phyloP scores from a whole-genome alignment of 1,139 yeast species.

The Waltiozyma sp. region DNA sequence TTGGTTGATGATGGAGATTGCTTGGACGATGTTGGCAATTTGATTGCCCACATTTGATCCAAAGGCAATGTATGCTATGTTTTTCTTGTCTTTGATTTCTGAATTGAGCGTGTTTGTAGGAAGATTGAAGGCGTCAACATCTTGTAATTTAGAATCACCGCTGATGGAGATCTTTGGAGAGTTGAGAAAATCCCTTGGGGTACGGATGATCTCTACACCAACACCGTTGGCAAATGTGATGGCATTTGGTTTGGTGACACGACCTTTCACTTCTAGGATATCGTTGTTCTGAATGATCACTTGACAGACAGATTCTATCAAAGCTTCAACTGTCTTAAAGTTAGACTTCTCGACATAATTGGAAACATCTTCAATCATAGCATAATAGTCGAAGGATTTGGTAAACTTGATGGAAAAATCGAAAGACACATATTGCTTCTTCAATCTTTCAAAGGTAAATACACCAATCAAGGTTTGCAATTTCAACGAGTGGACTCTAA shows the following conservation, averaged over 20 bases:
- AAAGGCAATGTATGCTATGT: constrained; percentile 68
- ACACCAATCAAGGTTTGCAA: constrained; percentile 79
- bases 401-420: constrained; percentile 37
- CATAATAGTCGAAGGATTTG: constrained; percentile 17
- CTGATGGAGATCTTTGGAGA: constrained; percentile 5
- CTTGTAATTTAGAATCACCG: background rate
- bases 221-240: constrained; percentile 81
- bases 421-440: constrained; percentile 63
- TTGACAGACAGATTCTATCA: constrained; percentile 66
- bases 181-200: constrained; percentile 24
- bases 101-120: constrained; percentile 11
- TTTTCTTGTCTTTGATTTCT: constrained; percentile 17
- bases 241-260: constrained; percentile 81
- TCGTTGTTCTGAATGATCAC: constrained; percentile 35
- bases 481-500: constrained; percentile 42
- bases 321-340: constrained; percentile 88
- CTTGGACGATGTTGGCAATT: constrained; percentile 44
- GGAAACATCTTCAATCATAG: constrained; percentile 35
- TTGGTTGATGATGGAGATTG: constrained; percentile 39
- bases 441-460: constrained; percentile 76
- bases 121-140: constrained; percentile 15
- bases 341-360: constrained; percentile 60
- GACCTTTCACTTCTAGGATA: constrained; percentile 36
- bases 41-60: constrained; percentile 83
- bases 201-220: constrained; percentile 64